Evolutionary conservation across 106 monocot genomes (phyloP).

Genomic region (Allium cepa): DNA sequence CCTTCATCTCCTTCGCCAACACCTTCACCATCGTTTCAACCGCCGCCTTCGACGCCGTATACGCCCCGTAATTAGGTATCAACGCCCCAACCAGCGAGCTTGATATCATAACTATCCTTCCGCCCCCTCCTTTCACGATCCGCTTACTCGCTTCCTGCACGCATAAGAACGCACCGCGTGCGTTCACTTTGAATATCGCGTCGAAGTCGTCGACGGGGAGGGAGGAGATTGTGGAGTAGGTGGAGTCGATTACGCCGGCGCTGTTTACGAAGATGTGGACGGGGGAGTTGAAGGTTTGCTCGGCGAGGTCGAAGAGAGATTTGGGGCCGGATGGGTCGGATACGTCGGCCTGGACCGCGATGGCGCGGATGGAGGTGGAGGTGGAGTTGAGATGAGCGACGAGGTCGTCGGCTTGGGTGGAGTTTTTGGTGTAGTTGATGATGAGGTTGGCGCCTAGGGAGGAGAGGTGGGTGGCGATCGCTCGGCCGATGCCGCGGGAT

Average conservation of each 20-base stretch:
- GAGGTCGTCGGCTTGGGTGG: slow-evolving; percentile 39
- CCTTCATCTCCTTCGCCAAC: slow-evolving; percentile 52
- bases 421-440: slow-evolving; percentile 37
- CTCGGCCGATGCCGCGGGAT: slow-evolving; percentile 54
- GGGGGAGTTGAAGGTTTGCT: slow-evolving; percentile 25
- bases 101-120: slow-evolving; percentile 37
- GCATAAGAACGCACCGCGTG: slow-evolving; percentile 43
- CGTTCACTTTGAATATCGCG: slow-evolving; percentile 32
- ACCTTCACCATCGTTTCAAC: slow-evolving; percentile 47
- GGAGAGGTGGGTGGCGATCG: slow-evolving; percentile 40
- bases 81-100: slow-evolving; percentile 22
- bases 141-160: slow-evolving; percentile 38
- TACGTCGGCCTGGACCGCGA: slow-evolving; percentile 43
- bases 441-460: slow-evolving; percentile 51
- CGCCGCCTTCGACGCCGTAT: slow-evolving; percentile 60
- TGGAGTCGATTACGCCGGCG: slow-evolving; percentile 41
- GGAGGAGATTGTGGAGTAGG: slow-evolving; percentile 16
- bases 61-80: slow-evolving; percentile 32
- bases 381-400: slow-evolving; percentile 27
- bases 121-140: slow-evolving; percentile 33
- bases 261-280: slow-evolving; percentile 32
- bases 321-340: slow-evolving; percentile 21
- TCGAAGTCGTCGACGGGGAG: slow-evolving; percentile 31
- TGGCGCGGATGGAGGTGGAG: slow-evolving; percentile 13
- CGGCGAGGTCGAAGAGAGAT: slow-evolving; percentile 54